A percentile compares a stretch with the other conserved stretches of the same genome.
These are phyloP conservation scores for Arachnomyces sp. DNA, from an alignment of 2,329 filamentous ascomycete genomes.

Conservation along the genomic window DNA sequence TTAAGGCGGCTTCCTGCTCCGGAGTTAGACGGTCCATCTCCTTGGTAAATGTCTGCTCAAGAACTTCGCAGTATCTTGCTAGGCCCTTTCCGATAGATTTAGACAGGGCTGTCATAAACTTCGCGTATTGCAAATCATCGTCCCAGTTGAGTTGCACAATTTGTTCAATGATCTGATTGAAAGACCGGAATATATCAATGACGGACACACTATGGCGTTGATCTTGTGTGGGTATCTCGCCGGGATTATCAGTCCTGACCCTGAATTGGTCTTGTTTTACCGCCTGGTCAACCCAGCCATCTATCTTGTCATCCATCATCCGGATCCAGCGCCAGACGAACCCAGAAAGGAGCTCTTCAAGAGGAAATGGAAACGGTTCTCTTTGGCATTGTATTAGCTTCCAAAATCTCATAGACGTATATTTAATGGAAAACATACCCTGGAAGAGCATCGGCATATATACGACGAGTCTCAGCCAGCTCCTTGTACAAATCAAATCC, in stretches of 20 bases:
- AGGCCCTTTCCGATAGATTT: constrained; percentile 78
- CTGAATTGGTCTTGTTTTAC: constrained; percentile 84
- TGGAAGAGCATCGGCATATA: constrained; percentile 69
- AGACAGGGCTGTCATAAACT: constrained; percentile 90
- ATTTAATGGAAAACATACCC: constrained; percentile 38
- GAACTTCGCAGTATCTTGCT: constrained; percentile 79
- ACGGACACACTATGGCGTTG: constrained; percentile 88
- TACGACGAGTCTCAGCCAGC: constrained; percentile 71
- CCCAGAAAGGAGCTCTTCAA: constrained; percentile 75
- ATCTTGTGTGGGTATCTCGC: constrained; percentile 61
- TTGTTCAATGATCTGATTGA: constrained; percentile 85
- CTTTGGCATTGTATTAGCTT: constrained; percentile 12
- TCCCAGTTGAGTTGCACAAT: constrained; percentile 83
- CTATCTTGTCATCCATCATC: constrained; percentile 68
- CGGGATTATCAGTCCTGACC: constrained; percentile 57
- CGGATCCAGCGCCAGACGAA: constrained; percentile 97
- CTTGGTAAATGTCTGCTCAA: constrained; percentile 74
- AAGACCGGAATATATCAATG: constrained; percentile 86
- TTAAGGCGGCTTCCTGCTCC: constrained; percentile 70
- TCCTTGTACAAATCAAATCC: constrained; percentile 91
- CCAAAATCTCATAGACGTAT: no score
- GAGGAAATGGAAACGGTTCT: constrained; percentile 71
- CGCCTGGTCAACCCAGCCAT: constrained; percentile 78
- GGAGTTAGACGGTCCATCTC: constrained; percentile 92
- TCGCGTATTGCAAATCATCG: constrained; percentile 85